A percentile compares a stretch with the other conserved stretches of the same genome.
phyloP scores from a whole-genome alignment of 2,329 filamentous ascomycete genomes.

The Hypoxylon sp. region DNA sequence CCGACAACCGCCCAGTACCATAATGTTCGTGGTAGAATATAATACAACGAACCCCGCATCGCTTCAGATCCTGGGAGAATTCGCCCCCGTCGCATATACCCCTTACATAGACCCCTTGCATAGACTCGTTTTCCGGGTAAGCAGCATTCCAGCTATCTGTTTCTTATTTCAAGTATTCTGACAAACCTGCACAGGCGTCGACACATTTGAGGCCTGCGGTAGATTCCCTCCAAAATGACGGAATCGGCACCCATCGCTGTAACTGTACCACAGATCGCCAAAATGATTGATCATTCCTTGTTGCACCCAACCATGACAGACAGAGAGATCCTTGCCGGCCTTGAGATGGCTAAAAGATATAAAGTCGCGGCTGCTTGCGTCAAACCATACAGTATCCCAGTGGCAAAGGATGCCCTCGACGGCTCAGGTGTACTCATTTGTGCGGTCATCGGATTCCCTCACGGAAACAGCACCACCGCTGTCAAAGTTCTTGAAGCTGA shows the following conservation, averaged over 20 bases:
- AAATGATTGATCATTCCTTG: slow-evolving; percentile 73
- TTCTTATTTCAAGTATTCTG: background rate
- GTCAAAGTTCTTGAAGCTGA: slow-evolving; percentile 69
- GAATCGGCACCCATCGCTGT: slow-evolving; percentile 55
- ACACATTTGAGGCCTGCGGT: background rate
- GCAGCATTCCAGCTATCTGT: background rate
- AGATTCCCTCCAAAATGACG: slow-evolving; percentile 24
- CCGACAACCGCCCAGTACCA: background rate
- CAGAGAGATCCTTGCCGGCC: slow-evolving; percentile 64
- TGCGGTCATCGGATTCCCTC: slow-evolving; percentile 73
- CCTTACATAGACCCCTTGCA: background rate
- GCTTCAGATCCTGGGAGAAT: slow-evolving; percentile 10
- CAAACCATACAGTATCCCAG: slow-evolving; percentile 69
- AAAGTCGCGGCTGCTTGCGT: slow-evolving; percentile 70
- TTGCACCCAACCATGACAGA: slow-evolving; percentile 75
- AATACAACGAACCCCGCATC: slow-evolving; percentile 36
- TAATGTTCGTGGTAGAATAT: background rate
- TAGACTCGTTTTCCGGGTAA: background rate
- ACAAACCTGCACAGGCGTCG: background rate
- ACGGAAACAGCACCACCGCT: slow-evolving; percentile 68
- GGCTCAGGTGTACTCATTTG: slow-evolving; percentile 67
- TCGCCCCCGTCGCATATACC: slow-evolving; percentile 11
- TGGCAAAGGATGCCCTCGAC: slow-evolving; percentile 63
- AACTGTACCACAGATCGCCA: slow-evolving; percentile 64
- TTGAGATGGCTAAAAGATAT: slow-evolving; percentile 63